Percentiles rank a stretch among this genome's conserved stretches.
These are phyloP conservation scores for Telopea speciosissima DNA, from an alignment of 177 flowering plant species.

Conservation along the genomic window DNA sequence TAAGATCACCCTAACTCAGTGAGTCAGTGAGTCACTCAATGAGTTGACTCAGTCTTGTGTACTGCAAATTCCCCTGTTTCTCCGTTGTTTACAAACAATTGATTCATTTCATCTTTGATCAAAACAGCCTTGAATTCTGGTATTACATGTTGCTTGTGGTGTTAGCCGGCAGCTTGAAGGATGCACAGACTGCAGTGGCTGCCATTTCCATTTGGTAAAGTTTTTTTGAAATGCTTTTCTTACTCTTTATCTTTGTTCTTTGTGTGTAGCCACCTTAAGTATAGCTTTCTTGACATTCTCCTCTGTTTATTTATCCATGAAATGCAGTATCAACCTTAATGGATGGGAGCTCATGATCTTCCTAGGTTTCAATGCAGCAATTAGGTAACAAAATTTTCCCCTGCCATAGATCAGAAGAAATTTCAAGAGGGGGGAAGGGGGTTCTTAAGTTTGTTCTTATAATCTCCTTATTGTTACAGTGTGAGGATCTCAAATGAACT, in stretches of 20 bases:
- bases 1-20: background rate
- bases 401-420: background rate
- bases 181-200: constrained; percentile 46
- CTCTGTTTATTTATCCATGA: background rate
- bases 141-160: constrained; percentile 44
- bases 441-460: background rate
- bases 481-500: constrained; percentile 38
- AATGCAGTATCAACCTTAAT: constrained; percentile 23
- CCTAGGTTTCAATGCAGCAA: constrained; percentile 32
- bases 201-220: constrained; percentile 49
- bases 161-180: constrained; percentile 37
- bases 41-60: no score
- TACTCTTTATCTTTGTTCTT: no score
- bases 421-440: background rate
- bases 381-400: constrained; percentile 15
- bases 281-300: no score
- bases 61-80: no score
- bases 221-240: background rate
- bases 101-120: background rate
- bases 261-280: background rate
- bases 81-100: no score
- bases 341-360: constrained; percentile 35
- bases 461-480: constrained; percentile 4
- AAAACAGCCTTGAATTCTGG: constrained; percentile 53
- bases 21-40: background rate